Evolutionary conservation across 768 basidiomycete genomes (phyloP).

Genomic region (Solioccasus polychromus): DNA sequence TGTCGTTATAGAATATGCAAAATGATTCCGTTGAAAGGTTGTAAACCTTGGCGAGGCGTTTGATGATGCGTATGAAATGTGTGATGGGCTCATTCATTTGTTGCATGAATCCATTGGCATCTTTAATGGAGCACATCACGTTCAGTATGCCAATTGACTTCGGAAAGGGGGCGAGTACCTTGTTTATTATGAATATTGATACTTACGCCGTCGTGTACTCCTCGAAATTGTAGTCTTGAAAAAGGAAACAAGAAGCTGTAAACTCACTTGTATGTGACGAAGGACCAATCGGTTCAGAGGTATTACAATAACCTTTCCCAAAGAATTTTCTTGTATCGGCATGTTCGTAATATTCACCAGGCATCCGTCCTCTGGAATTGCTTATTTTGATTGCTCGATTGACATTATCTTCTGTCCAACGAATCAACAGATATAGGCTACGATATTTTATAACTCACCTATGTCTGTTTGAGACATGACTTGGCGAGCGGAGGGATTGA

Average conservation of each 20-base stretch:
- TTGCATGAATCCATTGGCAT: constrained; percentile 44
- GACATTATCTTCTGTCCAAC: too few species aligned
- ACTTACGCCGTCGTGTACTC: too few species aligned
- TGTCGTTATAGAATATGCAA: constrained; percentile 79
- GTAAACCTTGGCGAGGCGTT: constrained; percentile 62
- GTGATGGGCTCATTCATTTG: constrained; percentile 50
- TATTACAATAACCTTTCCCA: too few species aligned
- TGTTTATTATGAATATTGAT: constrained; percentile 59
- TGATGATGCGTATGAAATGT: constrained; percentile 68
- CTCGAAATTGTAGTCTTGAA: too few species aligned
- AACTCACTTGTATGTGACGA: too few species aligned
- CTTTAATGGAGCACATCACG: constrained; percentile 3
- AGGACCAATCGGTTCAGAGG: too few species aligned
- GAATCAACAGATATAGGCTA: background rate
- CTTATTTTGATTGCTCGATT: background rate
- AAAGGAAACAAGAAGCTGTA: too few species aligned
- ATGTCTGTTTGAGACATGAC: too few species aligned
- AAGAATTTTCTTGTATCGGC: too few species aligned
- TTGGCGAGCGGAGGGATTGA: background rate
- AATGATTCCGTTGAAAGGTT: constrained; percentile 63
- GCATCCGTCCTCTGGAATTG: constrained; percentile 38
- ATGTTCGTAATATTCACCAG: too few species aligned
- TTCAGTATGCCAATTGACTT: background rate
- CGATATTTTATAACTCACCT: background rate
- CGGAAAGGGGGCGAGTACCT: constrained; percentile 35